Percentiles rank a stretch among this genome's conserved stretches.
Conservation (phyloP, 768 basidiomycete species). For the Tephrocybe sp. region DNA sequence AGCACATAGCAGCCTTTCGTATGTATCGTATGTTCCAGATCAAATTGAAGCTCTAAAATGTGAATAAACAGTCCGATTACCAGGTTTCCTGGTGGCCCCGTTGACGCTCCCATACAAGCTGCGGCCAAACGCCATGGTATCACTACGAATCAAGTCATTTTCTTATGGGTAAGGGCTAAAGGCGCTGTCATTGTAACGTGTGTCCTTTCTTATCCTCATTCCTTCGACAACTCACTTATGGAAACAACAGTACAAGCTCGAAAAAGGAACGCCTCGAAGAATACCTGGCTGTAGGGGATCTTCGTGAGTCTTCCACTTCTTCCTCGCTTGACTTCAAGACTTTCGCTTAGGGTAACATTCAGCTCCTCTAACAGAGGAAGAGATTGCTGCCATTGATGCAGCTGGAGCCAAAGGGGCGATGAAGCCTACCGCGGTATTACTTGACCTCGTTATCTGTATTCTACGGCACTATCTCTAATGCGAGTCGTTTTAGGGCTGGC, state of each 20-base stretch:
- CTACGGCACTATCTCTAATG: too few relatives aligned
- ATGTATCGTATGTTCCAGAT: conserved; percentile 12
- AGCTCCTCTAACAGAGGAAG: too few relatives aligned
- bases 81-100: conserved; percentile 57
- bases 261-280: conserved; percentile 60
- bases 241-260: conserved; percentile 67
- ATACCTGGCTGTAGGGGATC: conserved; percentile 60
- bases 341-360: too few relatives aligned
- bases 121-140: conserved; percentile 54
- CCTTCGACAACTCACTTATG: too few relatives aligned
- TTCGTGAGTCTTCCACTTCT: background rate
- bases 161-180: conserved; percentile 69
- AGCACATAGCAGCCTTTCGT: conserved; percentile 58
- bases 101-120: conserved; percentile 56
- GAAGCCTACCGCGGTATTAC: too few relatives aligned
- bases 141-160: conserved; percentile 62
- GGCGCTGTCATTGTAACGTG: conserved; percentile 69
- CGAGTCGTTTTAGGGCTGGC: too few relatives aligned
- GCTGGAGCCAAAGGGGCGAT: too few relatives aligned
- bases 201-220: conserved; percentile 16
- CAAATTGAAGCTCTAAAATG: too few relatives aligned
- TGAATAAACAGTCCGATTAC: conserved; percentile 64
- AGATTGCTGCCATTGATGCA: too few relatives aligned
- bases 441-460: too few relatives aligned
- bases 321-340: too few relatives aligned